Conservation (phyloP, 345 rosid genomes). For the Stellera chamaejasme region DNA sequence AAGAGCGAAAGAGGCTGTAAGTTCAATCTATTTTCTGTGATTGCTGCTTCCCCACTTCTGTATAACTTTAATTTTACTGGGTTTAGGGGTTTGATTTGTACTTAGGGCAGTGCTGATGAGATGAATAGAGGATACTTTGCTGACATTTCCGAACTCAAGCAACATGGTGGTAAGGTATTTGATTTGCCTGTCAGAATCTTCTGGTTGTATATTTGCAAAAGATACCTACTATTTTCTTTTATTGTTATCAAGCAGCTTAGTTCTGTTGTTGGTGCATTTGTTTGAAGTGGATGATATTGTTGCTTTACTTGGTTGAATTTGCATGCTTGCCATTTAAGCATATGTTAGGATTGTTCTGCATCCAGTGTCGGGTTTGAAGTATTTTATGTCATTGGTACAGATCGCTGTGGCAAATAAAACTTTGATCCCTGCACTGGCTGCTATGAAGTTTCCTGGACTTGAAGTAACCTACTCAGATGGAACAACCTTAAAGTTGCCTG, state of each 20-base stretch:
- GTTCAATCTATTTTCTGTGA: constrained; percentile 16
- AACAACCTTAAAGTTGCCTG: constrained; percentile 49
- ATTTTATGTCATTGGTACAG: constrained; percentile 25
- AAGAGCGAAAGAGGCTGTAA: constrained; percentile 90
- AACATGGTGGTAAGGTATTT: constrained; percentile 96
- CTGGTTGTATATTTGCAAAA: not conserved
- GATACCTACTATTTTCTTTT: too few relatives aligned
- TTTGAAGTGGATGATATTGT: too few relatives aligned
- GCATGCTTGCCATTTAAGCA: not conserved
- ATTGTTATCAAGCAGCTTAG: too few relatives aligned
- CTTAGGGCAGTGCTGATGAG: constrained; percentile 95
- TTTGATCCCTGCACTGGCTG: constrained; percentile 53
- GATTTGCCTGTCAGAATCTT: not conserved
- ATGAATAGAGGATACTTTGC: constrained; percentile 88
- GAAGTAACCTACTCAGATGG: constrained; percentile 48
- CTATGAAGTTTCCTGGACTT: constrained; percentile 61
- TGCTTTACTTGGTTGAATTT: not conserved
- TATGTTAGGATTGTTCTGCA: not conserved
- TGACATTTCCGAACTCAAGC: constrained; percentile 55
- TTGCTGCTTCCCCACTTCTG: constrained; percentile 1
- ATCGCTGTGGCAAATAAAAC: constrained; percentile 62
- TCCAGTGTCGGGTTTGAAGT: not conserved
- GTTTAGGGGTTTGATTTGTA: constrained; percentile 19
- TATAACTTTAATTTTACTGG: constrained; percentile 12
- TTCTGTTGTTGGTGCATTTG: too few relatives aligned